phyloP scores from a whole-genome alignment of 768 basidiomycete species.

The Amanita phalloides region DNA sequence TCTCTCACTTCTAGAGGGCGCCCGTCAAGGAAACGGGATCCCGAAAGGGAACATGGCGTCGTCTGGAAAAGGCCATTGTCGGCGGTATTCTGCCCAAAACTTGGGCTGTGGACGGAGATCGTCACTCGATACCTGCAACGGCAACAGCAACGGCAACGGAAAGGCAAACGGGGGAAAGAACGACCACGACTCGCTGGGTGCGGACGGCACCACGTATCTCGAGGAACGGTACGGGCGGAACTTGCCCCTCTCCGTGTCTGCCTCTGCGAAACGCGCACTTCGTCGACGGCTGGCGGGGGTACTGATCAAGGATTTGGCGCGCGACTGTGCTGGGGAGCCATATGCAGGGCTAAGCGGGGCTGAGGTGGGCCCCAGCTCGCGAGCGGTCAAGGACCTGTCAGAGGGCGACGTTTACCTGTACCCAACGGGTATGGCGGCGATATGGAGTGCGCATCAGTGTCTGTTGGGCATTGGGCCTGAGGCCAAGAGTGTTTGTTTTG shows the following conservation, averaged over 20 bases:
- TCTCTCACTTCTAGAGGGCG: constrained; percentile 51
- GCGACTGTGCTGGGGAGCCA: constrained; percentile 21
- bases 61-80: constrained; percentile 35
- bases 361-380: constrained; percentile 48
- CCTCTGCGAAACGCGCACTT: constrained; percentile 77
- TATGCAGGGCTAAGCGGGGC: constrained; percentile 35
- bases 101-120: not conserved
- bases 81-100: constrained; percentile 42
- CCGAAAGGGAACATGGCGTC: constrained; percentile 12
- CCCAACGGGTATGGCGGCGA: constrained; percentile 87
- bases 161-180: constrained; percentile 3
- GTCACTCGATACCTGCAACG: not conserved
- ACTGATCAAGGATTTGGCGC: constrained; percentile 47
- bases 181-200: constrained; percentile 35
- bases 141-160: not conserved
- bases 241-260: constrained; percentile 59
- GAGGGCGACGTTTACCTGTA: constrained; percentile 88
- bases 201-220: constrained; percentile 65
- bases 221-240: constrained; percentile 96
- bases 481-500: constrained; percentile 89
- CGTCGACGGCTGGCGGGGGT: constrained; percentile 88
- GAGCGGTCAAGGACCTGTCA: constrained; percentile 58
- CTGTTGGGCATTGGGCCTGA: constrained; percentile 37
- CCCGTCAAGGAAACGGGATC: constrained; percentile 9
- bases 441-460: constrained; percentile 84